Evolutionary conservation across 768 basidiomycete species (phyloP), one percentile per base, ranked within the genome.

Genomic region (Boletellus ananas): DNA sequence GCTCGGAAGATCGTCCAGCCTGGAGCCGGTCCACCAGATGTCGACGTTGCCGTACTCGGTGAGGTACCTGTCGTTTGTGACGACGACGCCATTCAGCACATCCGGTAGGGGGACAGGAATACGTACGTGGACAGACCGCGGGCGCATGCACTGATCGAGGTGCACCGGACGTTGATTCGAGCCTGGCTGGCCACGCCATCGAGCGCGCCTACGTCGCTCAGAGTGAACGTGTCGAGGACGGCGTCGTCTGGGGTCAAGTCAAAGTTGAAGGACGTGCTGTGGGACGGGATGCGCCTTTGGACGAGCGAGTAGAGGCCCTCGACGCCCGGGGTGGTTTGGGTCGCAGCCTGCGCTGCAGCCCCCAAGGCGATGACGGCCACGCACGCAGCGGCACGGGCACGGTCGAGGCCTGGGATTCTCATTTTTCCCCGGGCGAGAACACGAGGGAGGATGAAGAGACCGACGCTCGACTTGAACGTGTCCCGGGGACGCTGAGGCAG

Each of bases 11-110:
- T 62, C 42, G 18, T 64, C 49, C 21, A 74, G 65, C 25, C 72
- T 67, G 3, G 73, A 74, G 6, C 73, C 70, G 2, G 73, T 72
- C 73, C 72, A 74, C 69, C 70, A 74, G 39, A 74, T 74, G 42
- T 74, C 73, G 6, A 73, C 69, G 1, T 66, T 64, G 5, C 64
- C 70, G 41, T 64, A 60, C 23, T 69, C 64, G 1, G 70, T 73
- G 33, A 70, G 60, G 50, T 74, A 74, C 3, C 70, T 72, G 35
- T 44, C 7, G 23, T 25, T 25, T 25, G 23, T 6, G 1, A 25
- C 23, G 5, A 23, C 3, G 3, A 23, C 23, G 23, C 23, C 23
- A 3, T 25, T 25, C 23, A 25, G 23, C 23, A 5, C 23, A 25
- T 25, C 23, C 23, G 29, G 11, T 31, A 14, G 13, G 23, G 34